Base-by-base conservation (phyloP, 2,329 filamentous ascomycete genomes). In the Laburnicola sp. region DNA sequence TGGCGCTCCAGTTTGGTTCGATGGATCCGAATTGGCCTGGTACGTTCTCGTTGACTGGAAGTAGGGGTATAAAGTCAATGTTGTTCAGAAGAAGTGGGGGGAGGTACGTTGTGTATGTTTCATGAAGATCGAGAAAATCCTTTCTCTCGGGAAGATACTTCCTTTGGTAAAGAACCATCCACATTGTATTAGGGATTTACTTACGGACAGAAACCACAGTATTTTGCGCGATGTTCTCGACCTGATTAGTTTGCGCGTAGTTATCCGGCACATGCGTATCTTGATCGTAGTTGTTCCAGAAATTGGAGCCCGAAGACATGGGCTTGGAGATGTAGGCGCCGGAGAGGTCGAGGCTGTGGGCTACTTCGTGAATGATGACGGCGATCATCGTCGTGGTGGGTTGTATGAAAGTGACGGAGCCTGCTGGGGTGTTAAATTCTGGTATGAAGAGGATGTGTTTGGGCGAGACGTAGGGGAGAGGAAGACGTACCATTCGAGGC, bases 171-270 rank as follows among this genome's bases (percentile, higher is more conserved):
- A 16, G 16, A 16, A 16, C 16, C 16, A 16, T 16, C 16, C 16
- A 16, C 16, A 16, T 16, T 16, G 16, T 16, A 16, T 16, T 16
- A 16, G 16, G 16, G 16, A 16, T 16, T 16, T 16, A 16, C 16
- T 16, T 16, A 16, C 16, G 16, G 9, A 50, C 32, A 2, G 56
- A 47, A 11, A 57, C 44, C 39, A 59, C 56, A 10, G 51, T 57
- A 26, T 54, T 51, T 39, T 59, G 56, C 34, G 56, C 56, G 16
- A 59, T 36, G 28, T 57, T 36, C 27, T 59, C 56, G 11, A 46
- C 21, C n/a, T 23, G 23, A 36, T 56, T 51, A 16, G 43, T 51
- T 31, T 51, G 50, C 10, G 56, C 41, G 27, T 57, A 59, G 21
- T 45, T 34, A 27, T 59, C 56, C 10, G 56, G 56, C 2, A 59